Evolutionary conservation across 202 grass and related monocot species (phyloP).

Genomic region (Schoenoplectus triqueter): DNA sequence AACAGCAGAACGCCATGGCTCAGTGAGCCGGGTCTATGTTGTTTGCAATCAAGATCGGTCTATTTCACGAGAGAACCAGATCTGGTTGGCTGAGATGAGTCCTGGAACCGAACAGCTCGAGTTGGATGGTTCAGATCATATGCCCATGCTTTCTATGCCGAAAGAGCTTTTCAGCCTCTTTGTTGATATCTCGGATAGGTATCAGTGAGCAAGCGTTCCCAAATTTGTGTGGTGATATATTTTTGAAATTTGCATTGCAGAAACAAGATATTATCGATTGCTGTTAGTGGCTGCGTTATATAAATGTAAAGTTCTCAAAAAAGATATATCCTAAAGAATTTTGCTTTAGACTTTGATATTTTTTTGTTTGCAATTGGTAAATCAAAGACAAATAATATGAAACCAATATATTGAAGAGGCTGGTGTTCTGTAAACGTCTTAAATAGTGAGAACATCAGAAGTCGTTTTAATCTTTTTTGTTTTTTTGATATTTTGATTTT

Average conservation of each 20-base stretch:
- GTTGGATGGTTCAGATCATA: slow-evolving; percentile 42
- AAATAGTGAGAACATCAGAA: no score
- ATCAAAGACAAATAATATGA: no score
- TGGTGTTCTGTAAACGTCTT: no score
- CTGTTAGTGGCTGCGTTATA: background rate
- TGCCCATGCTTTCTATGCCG: slow-evolving; percentile 39
- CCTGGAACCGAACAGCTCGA: slow-evolving; percentile 30
- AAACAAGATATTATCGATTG: background rate
- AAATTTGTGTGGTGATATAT: slow-evolving; percentile 1
- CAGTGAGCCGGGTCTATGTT: slow-evolving; percentile 35
- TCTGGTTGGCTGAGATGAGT: slow-evolving; percentile 37
- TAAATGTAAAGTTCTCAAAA: background rate
- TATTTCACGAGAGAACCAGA: slow-evolving; percentile 15
- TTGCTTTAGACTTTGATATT: no score
- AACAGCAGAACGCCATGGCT: slow-evolving; percentile 35
- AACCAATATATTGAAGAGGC: no score
- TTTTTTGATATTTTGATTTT: no score
- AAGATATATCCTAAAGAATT: background rate
- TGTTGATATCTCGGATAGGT: slow-evolving; percentile 21
- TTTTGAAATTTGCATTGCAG: slow-evolving; percentile 1
- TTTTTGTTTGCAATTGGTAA: no score
- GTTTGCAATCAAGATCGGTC: slow-evolving; percentile 34
- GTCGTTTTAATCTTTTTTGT: no score
- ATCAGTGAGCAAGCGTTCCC: slow-evolving; percentile 1
- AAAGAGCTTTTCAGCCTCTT: slow-evolving; percentile 24